Evolutionary conservation across 2,329 filamentous ascomycete genomes (phyloP), one percentile per base, ranked within the genome.

Genomic region (Bipolaris sorokiniana): DNA sequence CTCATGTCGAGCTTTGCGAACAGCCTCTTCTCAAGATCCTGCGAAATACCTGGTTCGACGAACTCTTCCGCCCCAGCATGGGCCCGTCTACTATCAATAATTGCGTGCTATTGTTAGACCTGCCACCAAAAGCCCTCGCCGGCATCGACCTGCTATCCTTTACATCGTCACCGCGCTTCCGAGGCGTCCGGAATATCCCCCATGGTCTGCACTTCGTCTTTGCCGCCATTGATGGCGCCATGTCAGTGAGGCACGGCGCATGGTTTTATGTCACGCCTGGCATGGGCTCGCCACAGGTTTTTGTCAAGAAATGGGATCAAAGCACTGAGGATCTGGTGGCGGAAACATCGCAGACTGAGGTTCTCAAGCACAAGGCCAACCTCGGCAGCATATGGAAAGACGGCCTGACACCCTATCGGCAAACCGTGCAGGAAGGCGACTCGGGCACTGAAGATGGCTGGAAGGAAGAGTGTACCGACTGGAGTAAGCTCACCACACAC

Each of bases 121-220:
- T 81, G 9, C 75, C 79, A 7, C 73, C 76, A 31, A 71, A 78
- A 46, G 79, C 82, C 1, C 74, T 83, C 13, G 82, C 83, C 62
- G 86, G 82, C 58, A 82, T 86, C 68, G 75, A 84, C 69, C 63
- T 84, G 47, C 80, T 88, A 48, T 85, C 86, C 44, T 88, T 89
- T 73, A 87, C 84, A 15, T 84, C 85, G 3, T 85, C 85, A 10
- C 78, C 84, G 10, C 82, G 83, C 50, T 88, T 89, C 72, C 80
- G 81, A 54, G 86, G 86, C 26, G 82, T 89, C 64, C 85, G 83
- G 60, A 81, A 85, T 61, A 66, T 89, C 3, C 84, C 86, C 0
- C 66, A 76, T 2, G 86, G 86, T 41, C 80, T 83, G 68, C 86
- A 88, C 68, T 88, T 88, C 62, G 73, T 87, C 16, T 89, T 88